These are phyloP conservation scores for Mortierella sp. DNA, from an alignment of 371 early-diverging fungal species.

Conservation along the genomic window DNA sequence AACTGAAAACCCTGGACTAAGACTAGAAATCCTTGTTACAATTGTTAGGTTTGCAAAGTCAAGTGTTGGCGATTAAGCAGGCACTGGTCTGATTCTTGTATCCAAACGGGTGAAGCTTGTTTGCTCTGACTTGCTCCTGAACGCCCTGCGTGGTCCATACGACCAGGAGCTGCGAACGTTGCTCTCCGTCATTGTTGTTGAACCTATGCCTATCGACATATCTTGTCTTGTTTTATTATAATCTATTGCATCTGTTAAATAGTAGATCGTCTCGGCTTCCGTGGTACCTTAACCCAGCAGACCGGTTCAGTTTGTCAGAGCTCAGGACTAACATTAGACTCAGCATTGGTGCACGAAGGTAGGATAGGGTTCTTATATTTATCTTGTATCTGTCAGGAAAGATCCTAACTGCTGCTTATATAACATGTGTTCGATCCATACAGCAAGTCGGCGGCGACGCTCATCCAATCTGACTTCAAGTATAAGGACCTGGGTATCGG, in stretches of 20 bases:
- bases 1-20: too few relatives aligned
- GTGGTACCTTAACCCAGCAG: slow-evolving; percentile 82
- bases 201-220: too few relatives aligned
- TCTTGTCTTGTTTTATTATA: background rate
- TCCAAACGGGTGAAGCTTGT: slow-evolving; percentile 70
- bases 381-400: too few relatives aligned
- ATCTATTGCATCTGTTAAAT: background rate
- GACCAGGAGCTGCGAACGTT: slow-evolving; percentile 58
- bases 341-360: slow-evolving; percentile 73
- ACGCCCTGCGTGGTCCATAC: slow-evolving; percentile 33
- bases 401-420: background rate
- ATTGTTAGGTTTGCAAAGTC: slow-evolving; percentile 72
- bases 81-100: slow-evolving; percentile 70
- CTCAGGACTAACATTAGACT: slow-evolving; percentile 75
- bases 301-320: slow-evolving; percentile 76
- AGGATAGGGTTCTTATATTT: too few relatives aligned
- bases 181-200: slow-evolving; percentile 2
- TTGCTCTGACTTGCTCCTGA: slow-evolving; percentile 69
- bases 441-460: slow-evolving; percentile 68
- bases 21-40: background rate
- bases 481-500: slow-evolving; percentile 99
- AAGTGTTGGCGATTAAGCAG: slow-evolving; percentile 81
- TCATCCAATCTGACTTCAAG: slow-evolving; percentile 96
- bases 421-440: background rate
- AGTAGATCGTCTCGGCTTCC: slow-evolving; percentile 29